A percentile compares a stretch with the other conserved stretches of the same genome.
These are phyloP conservation scores for Albugo candida DNA, from an alignment of 352 stramenopile genomes.

Conservation along the genomic window DNA sequence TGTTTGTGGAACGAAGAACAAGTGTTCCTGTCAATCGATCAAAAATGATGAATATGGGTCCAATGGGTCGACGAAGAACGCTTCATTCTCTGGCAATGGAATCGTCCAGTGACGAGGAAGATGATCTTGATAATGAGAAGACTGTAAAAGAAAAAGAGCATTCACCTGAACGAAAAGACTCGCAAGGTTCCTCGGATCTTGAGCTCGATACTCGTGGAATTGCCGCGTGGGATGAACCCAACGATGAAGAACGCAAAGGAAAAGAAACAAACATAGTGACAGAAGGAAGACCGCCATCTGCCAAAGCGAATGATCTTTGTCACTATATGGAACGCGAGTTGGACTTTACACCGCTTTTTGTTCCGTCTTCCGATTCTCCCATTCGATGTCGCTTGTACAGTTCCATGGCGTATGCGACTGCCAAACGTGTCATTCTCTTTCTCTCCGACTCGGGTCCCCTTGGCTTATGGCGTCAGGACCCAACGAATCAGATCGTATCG, in stretches of 20 bases:
- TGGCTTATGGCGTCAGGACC: slow-evolving; percentile 68
- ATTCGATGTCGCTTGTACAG: slow-evolving; percentile 76
- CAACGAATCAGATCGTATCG: slow-evolving; percentile 24
- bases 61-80: slow-evolving; percentile 45
- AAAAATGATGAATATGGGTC: background rate
- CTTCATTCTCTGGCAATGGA: slow-evolving; percentile 47
- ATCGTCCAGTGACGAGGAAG: slow-evolving; percentile 58
- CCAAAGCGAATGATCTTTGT: slow-evolving; percentile 44
- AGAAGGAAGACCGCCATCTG: slow-evolving; percentile 8
- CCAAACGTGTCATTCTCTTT: slow-evolving; percentile 77
- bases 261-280: slow-evolving; percentile 1
- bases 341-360: slow-evolving; percentile 69
- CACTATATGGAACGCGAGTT: slow-evolving; percentile 72
- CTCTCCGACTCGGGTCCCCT: slow-evolving; percentile 69
- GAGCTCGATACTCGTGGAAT: slow-evolving; percentile 67
- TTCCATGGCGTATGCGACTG: slow-evolving; percentile 71
- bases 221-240: slow-evolving; percentile 42
- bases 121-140: slow-evolving; percentile 5
- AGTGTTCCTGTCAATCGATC: slow-evolving; percentile 3
- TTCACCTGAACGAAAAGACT: slow-evolving; percentile 10
- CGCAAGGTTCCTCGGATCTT: slow-evolving; percentile 52
- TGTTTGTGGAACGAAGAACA: slow-evolving; percentile 23
- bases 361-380: slow-evolving; percentile 68
- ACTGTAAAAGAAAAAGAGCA: slow-evolving; percentile 13
- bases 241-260: background rate